Conservation (phyloP, 805 yeast genomes). For the Zygoascus flipseniorum region DNA sequence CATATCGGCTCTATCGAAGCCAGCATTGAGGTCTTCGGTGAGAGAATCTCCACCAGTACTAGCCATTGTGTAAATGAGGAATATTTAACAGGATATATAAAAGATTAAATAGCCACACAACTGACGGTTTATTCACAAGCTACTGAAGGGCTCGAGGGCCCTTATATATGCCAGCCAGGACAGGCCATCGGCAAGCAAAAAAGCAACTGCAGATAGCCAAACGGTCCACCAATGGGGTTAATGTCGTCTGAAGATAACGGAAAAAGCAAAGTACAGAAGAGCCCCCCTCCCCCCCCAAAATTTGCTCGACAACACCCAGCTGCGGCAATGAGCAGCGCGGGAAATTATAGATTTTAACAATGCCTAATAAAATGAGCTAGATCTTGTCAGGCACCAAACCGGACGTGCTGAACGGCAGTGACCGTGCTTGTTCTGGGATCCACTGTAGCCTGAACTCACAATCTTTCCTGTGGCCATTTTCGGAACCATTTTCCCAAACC, state of each 20-base stretch:
- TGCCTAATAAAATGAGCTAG: too few relatives aligned
- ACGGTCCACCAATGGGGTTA: neutral
- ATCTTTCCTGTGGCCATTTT: too few relatives aligned
- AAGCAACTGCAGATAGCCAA: neutral
- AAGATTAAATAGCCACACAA: neutral
- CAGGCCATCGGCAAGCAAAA: neutral
- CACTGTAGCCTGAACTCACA: too few relatives aligned
- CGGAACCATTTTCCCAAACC: too few relatives aligned
- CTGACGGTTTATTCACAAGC: neutral
- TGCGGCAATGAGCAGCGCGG: too few relatives aligned
- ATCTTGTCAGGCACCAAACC: too few relatives aligned
- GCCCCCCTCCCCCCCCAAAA: too few relatives aligned
- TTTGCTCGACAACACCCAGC: too few relatives aligned
- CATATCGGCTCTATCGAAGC: slow-evolving; percentile 68
- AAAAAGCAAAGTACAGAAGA: neutral
- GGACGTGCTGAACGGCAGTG: too few relatives aligned
- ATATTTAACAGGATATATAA: neutral
- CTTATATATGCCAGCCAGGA: neutral
- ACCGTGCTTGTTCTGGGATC: too few relatives aligned
- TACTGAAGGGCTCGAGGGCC: neutral
- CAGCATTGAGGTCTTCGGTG: slow-evolving; percentile 60
- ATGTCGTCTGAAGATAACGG: neutral
- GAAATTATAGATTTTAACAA: too few relatives aligned
- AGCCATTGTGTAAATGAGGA: slow-evolving; percentile 2
- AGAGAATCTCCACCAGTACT: slow-evolving; percentile 72